Percentiles rank a stretch among this genome's conserved stretches.
phyloP scores from a whole-genome alignment of 768 basidiomycete genomes.

The Pholiota conissans region DNA sequence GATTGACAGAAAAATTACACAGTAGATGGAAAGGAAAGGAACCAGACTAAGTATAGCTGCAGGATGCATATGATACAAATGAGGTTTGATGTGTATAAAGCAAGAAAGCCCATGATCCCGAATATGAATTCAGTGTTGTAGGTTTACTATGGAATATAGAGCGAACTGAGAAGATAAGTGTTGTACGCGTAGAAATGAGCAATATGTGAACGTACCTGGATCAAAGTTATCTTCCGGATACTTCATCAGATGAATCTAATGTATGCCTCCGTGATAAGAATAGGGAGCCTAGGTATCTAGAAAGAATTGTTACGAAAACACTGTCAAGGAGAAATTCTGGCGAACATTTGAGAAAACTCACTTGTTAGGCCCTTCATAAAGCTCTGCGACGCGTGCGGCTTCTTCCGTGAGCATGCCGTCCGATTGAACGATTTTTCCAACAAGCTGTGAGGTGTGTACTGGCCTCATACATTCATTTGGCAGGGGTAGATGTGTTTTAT shows the following conservation, averaged over 20 bases:
- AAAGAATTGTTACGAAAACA: background rate
- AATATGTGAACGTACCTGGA: background rate
- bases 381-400: constrained; percentile 47
- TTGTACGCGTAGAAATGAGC: background rate
- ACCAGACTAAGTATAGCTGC: background rate
- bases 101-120: background rate
- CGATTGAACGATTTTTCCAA: background rate
- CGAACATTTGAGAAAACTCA: constrained; percentile 24
- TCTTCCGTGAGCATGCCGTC: constrained; percentile 31
- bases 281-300: constrained; percentile 61
- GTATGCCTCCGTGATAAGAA: constrained; percentile 60
- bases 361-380: constrained; percentile 68
- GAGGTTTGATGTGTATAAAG: background rate
- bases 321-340: background rate
- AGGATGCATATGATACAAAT: constrained; percentile 9
- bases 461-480: background rate
- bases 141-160: background rate
- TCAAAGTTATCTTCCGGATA: constrained; percentile 6
- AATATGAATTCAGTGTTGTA: background rate
- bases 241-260: constrained; percentile 17
- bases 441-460: background rate
- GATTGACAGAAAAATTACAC: background rate
- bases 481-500: constrained; percentile 2
- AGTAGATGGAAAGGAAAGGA: background rate
- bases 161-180: background rate